Percentiles rank a stretch among this genome's conserved stretches.
Evolutionary conservation across 1,284 basidiomycete species (phyloP).

Genomic region (Boletus mariae): DNA sequence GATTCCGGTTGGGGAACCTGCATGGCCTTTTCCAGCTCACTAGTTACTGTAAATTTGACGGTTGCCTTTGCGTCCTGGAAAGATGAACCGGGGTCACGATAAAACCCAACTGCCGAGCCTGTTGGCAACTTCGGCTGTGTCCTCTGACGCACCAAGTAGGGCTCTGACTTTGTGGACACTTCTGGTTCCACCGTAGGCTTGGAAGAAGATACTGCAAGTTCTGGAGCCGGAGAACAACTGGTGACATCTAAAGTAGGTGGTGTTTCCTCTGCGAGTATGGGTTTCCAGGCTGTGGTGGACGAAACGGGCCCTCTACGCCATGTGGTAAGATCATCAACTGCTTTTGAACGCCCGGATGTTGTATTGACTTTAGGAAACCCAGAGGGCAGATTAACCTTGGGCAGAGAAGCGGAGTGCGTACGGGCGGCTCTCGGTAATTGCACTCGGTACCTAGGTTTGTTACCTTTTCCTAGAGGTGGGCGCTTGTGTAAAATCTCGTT

Average conservation of each 20-base stretch:
- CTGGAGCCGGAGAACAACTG: constrained; percentile 29
- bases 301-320: constrained; percentile 50
- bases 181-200: constrained; percentile 10
- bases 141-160: constrained; percentile 25
- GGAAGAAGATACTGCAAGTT: constrained; percentile 8
- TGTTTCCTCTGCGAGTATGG: constrained; percentile 8
- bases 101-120: constrained; percentile 70
- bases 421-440: constrained; percentile 43
- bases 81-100: constrained; percentile 53
- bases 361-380: constrained; percentile 22
- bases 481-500: constrained; percentile 69
- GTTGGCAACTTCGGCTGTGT: constrained; percentile 41
- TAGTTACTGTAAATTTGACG: constrained; percentile 71
- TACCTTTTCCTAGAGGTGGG: constrained; percentile 40
- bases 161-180: constrained; percentile 18
- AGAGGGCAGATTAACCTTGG: constrained; percentile 46
- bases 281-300: constrained; percentile 9
- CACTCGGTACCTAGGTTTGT: constrained; percentile 49
- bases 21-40: constrained; percentile 57
- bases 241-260: constrained; percentile 25
- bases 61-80: constrained; percentile 41
- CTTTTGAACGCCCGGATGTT: constrained; percentile 46
- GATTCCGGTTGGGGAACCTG: constrained; percentile 11
- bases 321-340: constrained; percentile 48
- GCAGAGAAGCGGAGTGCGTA: constrained; percentile 20